A percentile compares a stretch with the other conserved stretches of the same genome.
Evolutionary conservation across 257 asterid species (phyloP).

Genomic region (Solanum chiquidenum): DNA sequence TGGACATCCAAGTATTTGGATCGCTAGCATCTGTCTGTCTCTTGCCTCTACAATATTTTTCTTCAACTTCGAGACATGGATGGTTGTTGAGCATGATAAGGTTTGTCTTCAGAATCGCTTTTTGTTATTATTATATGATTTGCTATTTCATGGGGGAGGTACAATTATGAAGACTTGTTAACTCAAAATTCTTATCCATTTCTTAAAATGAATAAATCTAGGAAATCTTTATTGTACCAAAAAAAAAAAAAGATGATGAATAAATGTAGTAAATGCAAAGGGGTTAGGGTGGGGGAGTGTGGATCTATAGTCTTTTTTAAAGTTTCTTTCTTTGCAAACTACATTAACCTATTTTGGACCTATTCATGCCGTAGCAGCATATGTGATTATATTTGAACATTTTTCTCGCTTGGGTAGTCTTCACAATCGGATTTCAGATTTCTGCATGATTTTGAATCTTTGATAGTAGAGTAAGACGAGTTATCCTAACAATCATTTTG

Average conservation of each 20-base stretch:
- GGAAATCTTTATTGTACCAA: not conserved
- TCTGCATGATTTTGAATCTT: not conserved
- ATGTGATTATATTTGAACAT: not conserved
- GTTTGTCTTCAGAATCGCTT: constrained; percentile 20
- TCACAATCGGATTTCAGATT: not conserved
- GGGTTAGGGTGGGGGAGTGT: not conserved
- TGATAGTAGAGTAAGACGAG: not conserved
- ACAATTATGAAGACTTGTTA: not conserved
- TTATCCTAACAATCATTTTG: constrained; percentile 1
- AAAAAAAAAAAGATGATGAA: not conserved
- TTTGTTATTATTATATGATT: not conserved
- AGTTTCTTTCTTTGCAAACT: not conserved
- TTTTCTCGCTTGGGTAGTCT: not conserved
- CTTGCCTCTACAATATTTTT: constrained; percentile 67
- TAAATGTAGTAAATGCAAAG: not conserved
- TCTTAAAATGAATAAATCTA: not conserved
- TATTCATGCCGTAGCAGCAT: not conserved
- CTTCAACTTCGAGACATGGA: constrained; percentile 80
- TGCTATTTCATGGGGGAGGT: not conserved
- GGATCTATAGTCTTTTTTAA: not conserved
- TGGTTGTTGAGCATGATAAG: constrained; percentile 82
- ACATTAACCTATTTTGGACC: not conserved
- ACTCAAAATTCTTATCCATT: not conserved
- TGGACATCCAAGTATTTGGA: constrained; percentile 44
- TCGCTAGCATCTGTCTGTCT: constrained; percentile 55